Evolutionary conservation across 257 asterid genomes (phyloP).

Genomic region (Penstemon davidsonii): DNA sequence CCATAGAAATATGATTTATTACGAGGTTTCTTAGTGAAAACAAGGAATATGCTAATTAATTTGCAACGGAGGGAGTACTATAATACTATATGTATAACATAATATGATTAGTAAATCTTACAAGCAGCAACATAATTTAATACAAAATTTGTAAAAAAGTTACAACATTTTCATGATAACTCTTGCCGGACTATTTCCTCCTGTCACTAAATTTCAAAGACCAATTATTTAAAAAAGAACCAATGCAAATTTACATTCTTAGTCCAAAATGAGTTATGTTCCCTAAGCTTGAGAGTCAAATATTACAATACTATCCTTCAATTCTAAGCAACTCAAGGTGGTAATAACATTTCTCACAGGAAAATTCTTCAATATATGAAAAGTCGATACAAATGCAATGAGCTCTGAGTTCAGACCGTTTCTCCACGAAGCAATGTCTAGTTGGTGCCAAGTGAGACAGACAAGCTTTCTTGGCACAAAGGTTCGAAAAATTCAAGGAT

Average conservation of each 20-base stretch:
- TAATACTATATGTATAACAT: too few species aligned
- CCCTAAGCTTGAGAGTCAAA: neutral
- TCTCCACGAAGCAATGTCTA: constrained; percentile 6
- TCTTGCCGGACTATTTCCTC: too few species aligned
- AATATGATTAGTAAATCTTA: too few species aligned
- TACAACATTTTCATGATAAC: too few species aligned
- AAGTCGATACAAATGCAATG: neutral
- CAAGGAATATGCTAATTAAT: too few species aligned
- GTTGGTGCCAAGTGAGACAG: constrained; percentile 26
- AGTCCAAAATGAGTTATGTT: neutral
- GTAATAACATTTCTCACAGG: neutral
- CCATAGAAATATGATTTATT: too few species aligned
- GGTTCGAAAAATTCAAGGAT: constrained; percentile 17
- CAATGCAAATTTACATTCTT: neutral
- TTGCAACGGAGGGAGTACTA: too few species aligned
- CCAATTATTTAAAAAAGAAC: neutral
- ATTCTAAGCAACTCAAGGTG: neutral
- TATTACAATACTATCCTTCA: neutral
- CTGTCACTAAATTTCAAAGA: too few species aligned
- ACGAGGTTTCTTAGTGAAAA: too few species aligned
- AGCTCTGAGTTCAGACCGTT: constrained; percentile 16
- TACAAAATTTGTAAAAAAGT: too few species aligned
- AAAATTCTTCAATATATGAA: neutral
- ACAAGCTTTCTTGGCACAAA: constrained; percentile 5
- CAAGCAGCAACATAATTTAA: too few species aligned